Conservation (phyloP, 768 basidiomycete genomes). For the Trametes cingulata region DNA sequence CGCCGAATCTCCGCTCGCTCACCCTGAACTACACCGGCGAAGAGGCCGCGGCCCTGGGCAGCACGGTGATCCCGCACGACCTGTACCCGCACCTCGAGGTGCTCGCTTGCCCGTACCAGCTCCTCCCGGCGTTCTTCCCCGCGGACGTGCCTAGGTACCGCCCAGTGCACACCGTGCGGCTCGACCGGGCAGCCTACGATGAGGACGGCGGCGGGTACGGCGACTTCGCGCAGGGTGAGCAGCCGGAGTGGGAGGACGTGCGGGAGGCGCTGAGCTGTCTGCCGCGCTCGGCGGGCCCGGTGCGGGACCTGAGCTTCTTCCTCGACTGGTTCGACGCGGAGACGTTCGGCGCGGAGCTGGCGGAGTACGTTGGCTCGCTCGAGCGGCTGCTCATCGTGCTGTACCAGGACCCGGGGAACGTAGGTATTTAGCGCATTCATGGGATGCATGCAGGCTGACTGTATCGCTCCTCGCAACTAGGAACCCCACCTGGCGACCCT, state of each 20-base stretch:
- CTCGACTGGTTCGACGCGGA: background rate
- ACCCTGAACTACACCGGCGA: background rate
- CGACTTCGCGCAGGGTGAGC: background rate
- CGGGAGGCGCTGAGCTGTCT: background rate
- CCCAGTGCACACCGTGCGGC: background rate
- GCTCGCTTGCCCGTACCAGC: background rate
- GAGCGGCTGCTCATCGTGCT: background rate
- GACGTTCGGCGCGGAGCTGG: background rate
- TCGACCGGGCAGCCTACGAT: conserved; percentile 3
- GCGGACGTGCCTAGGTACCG: background rate
- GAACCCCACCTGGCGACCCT: background rate
- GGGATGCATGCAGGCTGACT: too few species aligned
- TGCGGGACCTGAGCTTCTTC: background rate
- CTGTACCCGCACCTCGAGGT: background rate
- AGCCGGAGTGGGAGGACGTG: background rate
- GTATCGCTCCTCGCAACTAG: background rate
- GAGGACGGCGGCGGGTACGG: background rate
- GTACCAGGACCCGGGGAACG: background rate
- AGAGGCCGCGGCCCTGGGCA: too few species aligned
- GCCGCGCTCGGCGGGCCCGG: background rate
- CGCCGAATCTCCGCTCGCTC: background rate
- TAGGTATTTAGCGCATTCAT: too few species aligned
- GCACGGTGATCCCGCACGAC: background rate
- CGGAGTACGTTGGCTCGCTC: background rate
- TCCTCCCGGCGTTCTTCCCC: conserved; percentile 1